Evolutionary conservation across 2,329 filamentous ascomycete genomes (phyloP).

Genomic region (Chrysoporthe deuterocubensis): DNA sequence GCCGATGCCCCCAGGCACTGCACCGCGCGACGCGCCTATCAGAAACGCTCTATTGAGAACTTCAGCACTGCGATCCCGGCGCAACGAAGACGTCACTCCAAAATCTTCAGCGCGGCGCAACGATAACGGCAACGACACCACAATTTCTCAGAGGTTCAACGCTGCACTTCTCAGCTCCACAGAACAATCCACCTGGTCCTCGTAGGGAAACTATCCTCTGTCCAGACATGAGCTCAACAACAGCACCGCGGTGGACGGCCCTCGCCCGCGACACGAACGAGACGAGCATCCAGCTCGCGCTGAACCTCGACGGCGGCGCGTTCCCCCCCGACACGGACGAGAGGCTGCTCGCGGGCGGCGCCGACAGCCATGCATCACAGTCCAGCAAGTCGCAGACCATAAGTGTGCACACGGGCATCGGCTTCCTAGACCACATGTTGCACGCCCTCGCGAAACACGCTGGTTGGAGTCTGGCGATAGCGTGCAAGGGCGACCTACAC

Average conservation of each 20-base stretch:
- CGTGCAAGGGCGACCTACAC: constrained; percentile 87
- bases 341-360: constrained; percentile 53
- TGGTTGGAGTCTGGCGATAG: constrained; percentile 86
- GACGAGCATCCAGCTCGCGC: constrained; percentile 90
- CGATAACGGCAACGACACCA: neutral
- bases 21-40: neutral
- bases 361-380: constrained; percentile 78
- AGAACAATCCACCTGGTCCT: neutral
- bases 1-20: neutral
- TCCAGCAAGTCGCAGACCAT: constrained; percentile 84
- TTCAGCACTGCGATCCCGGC: constrained; percentile 15
- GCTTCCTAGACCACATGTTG: constrained; percentile 98
- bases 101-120: neutral
- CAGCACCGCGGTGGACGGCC: constrained; percentile 68
- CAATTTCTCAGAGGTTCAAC: neutral
- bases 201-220: too few relatives aligned
- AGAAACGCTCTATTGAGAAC: constrained; percentile 4
- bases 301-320: constrained; percentile 90
- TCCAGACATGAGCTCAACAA: constrained; percentile 32
- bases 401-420: constrained; percentile 88
- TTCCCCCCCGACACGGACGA: constrained; percentile 69
- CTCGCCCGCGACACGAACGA: constrained; percentile 94
- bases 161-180: neutral
- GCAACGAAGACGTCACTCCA: constrained; percentile 6
- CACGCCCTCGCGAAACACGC: constrained; percentile 95